Evolutionary conservation across 371 early-diverging fungal genomes (phyloP).

Genomic region (Basidiobolus meristosporus): DNA sequence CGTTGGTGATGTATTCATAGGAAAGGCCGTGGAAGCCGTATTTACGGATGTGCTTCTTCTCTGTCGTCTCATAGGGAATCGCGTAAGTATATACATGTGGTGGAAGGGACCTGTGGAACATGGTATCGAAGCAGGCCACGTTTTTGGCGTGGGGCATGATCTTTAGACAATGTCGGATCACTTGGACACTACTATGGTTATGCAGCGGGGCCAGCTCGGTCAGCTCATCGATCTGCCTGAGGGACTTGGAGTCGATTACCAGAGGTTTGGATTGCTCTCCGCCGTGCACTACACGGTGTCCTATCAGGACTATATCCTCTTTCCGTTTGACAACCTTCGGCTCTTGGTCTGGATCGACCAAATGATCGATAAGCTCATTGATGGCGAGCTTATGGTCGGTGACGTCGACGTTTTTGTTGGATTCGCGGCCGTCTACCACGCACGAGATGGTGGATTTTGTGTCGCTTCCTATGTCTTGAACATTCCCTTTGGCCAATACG

Average conservation of each 20-base stretch:
- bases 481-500: no score
- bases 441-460: no score
- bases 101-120: slow-evolving; percentile 7
- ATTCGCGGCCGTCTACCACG: no score
- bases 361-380: no score
- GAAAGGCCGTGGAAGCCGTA: slow-evolving; percentile 11
- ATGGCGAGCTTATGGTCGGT: no score
- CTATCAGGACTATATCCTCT: not conserved
- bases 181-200: slow-evolving; percentile 6
- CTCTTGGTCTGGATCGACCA: not conserved
- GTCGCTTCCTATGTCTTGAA: no score
- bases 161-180: slow-evolving; percentile 2
- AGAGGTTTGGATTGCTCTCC: not conserved
- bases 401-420: no score
- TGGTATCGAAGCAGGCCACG: slow-evolving; percentile 10
- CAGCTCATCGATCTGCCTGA: slow-evolving; percentile 3
- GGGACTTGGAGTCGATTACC: not conserved
- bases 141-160: slow-evolving; percentile 1
- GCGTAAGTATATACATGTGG: slow-evolving; percentile 7
- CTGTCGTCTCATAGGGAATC: slow-evolving; percentile 7
- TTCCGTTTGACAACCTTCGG: not conserved
- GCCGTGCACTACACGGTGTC: not conserved
- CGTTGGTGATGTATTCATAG: slow-evolving; percentile 5
- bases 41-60: slow-evolving; percentile 4
- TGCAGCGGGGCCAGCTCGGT: slow-evolving; percentile 13